phyloP scores from a whole-genome alignment of 495 filamentous ascomycete species.

The Evernia prunastri region DNA sequence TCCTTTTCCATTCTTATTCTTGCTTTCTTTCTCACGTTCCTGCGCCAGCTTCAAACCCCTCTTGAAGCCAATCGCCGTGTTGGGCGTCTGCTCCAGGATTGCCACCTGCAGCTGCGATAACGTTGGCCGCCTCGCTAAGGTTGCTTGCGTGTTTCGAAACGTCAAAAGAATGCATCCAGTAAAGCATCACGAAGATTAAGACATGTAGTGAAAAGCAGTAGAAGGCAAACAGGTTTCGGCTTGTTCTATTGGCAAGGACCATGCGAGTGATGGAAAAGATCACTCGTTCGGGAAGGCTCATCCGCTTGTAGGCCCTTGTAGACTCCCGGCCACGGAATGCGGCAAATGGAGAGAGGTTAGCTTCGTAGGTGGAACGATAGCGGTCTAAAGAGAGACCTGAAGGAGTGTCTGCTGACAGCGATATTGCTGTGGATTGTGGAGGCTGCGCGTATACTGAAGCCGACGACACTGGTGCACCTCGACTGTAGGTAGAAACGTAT shows the following conservation, averaged over 20 bases:
- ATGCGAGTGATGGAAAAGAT: slow-evolving; percentile 88
- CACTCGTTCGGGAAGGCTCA: slow-evolving; percentile 83
- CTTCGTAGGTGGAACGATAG: slow-evolving; percentile 90
- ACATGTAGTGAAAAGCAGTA: slow-evolving; percentile 89
- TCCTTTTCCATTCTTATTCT: not conserved
- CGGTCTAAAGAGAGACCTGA: slow-evolving; percentile 69
- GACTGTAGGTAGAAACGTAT: slow-evolving; percentile 88
- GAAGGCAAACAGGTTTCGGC: slow-evolving; percentile 88
- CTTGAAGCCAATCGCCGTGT: slow-evolving; percentile 57
- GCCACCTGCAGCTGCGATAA: slow-evolving; percentile 38
- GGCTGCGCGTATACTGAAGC: slow-evolving; percentile 65
- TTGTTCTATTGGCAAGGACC: slow-evolving; percentile 82
- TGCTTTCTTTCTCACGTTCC: slow-evolving; percentile 8
- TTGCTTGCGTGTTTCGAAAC: slow-evolving; percentile 50
- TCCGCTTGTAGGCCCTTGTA: slow-evolving; percentile 85
- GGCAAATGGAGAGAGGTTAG: slow-evolving; percentile 90
- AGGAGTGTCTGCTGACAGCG: slow-evolving; percentile 51
- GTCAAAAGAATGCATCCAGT: slow-evolving; percentile 66
- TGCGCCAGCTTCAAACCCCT: slow-evolving; percentile 40
- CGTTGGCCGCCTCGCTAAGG: slow-evolving; percentile 35
- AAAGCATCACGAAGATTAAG: slow-evolving; percentile 78
- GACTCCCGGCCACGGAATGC: slow-evolving; percentile 89
- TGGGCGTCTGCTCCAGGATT: slow-evolving; percentile 37
- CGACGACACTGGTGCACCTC: slow-evolving; percentile 58
- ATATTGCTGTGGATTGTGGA: slow-evolving; percentile 67